Evolutionary conservation across 305 asterid species (phyloP), one percentile per base, ranked within the genome.

Genomic region (Solanum chacoense): DNA sequence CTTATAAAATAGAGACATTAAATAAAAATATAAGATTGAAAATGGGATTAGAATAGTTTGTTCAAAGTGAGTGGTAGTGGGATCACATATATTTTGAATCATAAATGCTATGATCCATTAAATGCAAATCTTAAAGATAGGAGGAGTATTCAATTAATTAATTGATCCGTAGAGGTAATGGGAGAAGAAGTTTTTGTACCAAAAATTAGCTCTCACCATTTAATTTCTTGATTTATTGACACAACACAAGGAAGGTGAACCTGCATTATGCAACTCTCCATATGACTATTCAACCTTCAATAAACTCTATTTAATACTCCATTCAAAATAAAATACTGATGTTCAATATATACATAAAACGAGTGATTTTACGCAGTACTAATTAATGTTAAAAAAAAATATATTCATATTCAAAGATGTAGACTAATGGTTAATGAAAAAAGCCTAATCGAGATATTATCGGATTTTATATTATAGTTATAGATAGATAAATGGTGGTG

Each of bases 161-260:
- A 79, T 80, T 18, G 55, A 28, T 80, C 85, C 85, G 69, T 42
- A 79, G 67, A 38, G 24, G 67, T 40, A 24, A 78, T 78, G 85
- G 65, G 85, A 80, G 85, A 80, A 80, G 28, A 80, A 80, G 86
- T 80, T 42, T n/a, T 29, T 80, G 84, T 78, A 77, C 84, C 35
- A 32, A 80, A 26, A 80, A 42, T 80, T 42, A 81, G 40, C 72
- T 81, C 86, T 35, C 86, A 45, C 20, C 86, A 29, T 81, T 81
- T n/a, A 81, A 81, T 81, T 81, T 45, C 28, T 14, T 28, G 86
- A 81, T 81, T 81, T 45, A 81, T 81, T 81, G 40, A 29, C 11
- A 81, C 86, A 45, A 81, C 86, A 18, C 38, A 81, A 45, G 72
- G 86, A 81, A 45, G 86, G 71, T 45, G 86, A 81, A 81, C 40